Evolutionary conservation across 73 alveolate species (phyloP), one percentile per base, ranked within the genome.

Genomic region (Diophrys appendiculata): DNA sequence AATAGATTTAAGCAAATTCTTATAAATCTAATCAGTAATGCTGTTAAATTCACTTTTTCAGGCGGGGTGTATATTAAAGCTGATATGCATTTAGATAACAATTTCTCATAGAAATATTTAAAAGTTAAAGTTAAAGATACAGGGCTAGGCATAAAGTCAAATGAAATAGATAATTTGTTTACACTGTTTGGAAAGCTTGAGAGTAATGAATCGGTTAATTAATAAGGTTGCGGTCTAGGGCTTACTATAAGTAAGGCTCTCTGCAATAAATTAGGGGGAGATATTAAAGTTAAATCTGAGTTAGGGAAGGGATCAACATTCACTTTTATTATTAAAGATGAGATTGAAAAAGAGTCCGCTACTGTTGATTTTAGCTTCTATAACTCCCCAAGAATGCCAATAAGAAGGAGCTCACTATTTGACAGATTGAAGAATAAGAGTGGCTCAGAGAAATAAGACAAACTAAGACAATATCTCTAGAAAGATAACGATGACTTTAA

Each of bases 131-230:
- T 80, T 11, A 29, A n/a, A 22, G 88, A 80, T 55, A 25, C 81
- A 32, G 88, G 88, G 11, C 76, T 80, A 18, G 88, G 88, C 0
- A 80, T 80, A 14, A 23, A 26, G n/a, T 0, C 2, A 80, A 28
- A 71, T 0, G n/a, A 70, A 23, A 26, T 33, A 14, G 27, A 30
- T 0, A 53, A 69, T 14, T 68, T 80, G 1, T 80, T 80, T 52
- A 71, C 2, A 0, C 76, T 43, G 14, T 80, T 71, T 34, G 55
- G 56, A 1, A 80, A 80, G 55, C 52, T 71, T 1, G 68, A 26
- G 73, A n/a, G n/a, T 32, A 33, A 69, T 31, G 8, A 65, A 2
- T 11, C 23, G 25, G 5, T 68, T 8, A 77, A 68, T 26, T 11
- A n/a, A n/a, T 22, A 77, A 69, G 81, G 86, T 27, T 29, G 26